These are phyloP conservation scores for Fusarium penzigii DNA, from an alignment of 2,329 filamentous ascomycete genomes.

Conservation along the genomic window DNA sequence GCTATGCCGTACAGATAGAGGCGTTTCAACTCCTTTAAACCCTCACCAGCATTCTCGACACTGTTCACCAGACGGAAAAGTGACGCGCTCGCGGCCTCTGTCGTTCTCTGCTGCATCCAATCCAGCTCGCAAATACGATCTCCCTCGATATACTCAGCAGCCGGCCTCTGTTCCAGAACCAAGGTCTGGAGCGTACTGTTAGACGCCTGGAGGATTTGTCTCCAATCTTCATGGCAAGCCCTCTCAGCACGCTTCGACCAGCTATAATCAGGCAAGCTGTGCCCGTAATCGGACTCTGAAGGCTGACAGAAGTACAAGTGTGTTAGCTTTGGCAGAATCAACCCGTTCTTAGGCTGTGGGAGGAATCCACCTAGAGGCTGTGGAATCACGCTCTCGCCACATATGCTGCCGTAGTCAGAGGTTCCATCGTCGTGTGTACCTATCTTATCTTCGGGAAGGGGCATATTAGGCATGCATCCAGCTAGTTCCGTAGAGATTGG, in stretches of 20 bases:
- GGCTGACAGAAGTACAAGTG: constrained; percentile 10
- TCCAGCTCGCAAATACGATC: too few species aligned
- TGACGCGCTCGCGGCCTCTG: too few species aligned
- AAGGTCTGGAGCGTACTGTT: constrained; percentile 7
- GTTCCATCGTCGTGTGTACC: not conserved
- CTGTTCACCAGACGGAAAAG: too few species aligned
- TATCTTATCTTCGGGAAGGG: not conserved
- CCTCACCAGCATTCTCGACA: too few species aligned
- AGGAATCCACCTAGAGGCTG: constrained; percentile 8
- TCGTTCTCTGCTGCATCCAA: too few species aligned
- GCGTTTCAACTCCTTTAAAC: too few species aligned
- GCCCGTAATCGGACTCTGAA: not conserved
- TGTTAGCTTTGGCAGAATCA: not conserved
- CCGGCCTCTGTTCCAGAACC: constrained; percentile 14
- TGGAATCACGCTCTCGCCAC: constrained; percentile 1
- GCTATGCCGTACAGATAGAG: too few species aligned
- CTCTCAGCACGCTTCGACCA: constrained; percentile 11
- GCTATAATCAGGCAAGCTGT: too few species aligned
- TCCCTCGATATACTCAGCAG: constrained; percentile 4
- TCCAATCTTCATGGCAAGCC: constrained; percentile 1
- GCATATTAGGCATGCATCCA: not conserved
- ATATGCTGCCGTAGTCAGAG: not conserved
- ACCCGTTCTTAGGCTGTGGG: accelerated
- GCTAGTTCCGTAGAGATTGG: not conserved
- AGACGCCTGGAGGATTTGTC: not conserved